phyloP scores from a whole-genome alignment of 495 filamentous ascomycete genomes.

The Thermothielavioides terrestris region DNA sequence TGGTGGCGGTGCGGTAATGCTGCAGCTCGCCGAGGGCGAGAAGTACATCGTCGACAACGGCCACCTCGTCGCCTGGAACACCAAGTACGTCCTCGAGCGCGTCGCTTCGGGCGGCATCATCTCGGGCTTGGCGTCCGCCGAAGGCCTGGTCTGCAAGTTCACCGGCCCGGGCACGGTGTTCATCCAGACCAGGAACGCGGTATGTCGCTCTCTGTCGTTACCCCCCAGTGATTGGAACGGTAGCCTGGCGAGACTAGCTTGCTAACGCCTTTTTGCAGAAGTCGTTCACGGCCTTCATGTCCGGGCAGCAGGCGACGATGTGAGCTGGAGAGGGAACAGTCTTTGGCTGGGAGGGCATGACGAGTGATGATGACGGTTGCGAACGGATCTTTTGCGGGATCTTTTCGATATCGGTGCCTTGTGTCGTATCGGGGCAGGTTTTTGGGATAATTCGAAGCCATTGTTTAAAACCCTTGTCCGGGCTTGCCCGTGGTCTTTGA shows the following conservation, averaged over 20 bases:
- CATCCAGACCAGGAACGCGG: conserved; percentile 83
- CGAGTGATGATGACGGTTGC: neutral
- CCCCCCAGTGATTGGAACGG: neutral
- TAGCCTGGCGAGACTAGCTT: conserved; percentile 8
- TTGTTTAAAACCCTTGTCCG: too few species aligned
- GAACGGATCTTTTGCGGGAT: too few species aligned
- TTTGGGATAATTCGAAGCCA: too few species aligned
- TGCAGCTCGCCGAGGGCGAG: conserved; percentile 63
- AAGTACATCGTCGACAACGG: conserved; percentile 92
- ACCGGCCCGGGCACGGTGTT: conserved; percentile 88
- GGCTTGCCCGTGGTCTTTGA: too few species aligned
- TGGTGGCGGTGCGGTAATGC: too few species aligned
- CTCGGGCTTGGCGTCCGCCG: conserved; percentile 63
- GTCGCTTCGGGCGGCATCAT: conserved; percentile 85
- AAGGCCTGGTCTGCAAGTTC: conserved; percentile 91
- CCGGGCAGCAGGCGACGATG: conserved; percentile 26
- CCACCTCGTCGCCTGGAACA: conserved; percentile 95
- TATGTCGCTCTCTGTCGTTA: conserved; percentile 26
- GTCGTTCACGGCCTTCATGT: conserved; percentile 40
- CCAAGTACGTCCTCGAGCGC: conserved; percentile 82
- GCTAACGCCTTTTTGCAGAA: conserved; percentile 18
- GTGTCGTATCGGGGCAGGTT: too few species aligned
- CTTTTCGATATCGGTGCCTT: too few species aligned
- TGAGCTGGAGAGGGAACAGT: conserved; percentile 5
- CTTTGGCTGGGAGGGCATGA: neutral